Percentiles rank a stretch among this genome's conserved stretches.
These are phyloP conservation scores for Lentinula guzmanii DNA, from an alignment of 768 basidiomycete genomes.

Conservation along the genomic window DNA sequence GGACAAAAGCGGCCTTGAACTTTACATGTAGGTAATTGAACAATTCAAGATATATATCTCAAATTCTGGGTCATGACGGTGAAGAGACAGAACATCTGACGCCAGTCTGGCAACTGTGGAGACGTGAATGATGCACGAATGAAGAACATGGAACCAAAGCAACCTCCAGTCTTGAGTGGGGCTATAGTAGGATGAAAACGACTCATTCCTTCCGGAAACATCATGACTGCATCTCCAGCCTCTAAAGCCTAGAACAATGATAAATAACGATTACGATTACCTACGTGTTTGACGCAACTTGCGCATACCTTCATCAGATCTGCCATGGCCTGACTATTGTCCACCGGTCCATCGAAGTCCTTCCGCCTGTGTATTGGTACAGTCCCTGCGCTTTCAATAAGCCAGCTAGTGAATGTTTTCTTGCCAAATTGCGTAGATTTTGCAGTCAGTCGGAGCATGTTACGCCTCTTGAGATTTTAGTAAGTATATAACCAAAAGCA, in stretches of 20 bases:
- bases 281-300: neutral
- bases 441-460: slow-evolving; percentile 79
- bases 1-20: neutral
- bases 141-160: slow-evolving; percentile 8
- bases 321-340: slow-evolving; percentile 68
- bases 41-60: slow-evolving; percentile 70
- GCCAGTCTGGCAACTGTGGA: slow-evolving; percentile 69
- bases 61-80: slow-evolving; percentile 62
- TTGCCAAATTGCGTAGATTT: slow-evolving; percentile 85
- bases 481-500: neutral
- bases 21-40: slow-evolving; percentile 77
- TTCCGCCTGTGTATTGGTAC: slow-evolving; percentile 76
- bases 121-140: neutral
- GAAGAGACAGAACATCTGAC: slow-evolving; percentile 69
- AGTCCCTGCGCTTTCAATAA: slow-evolving; percentile 85
- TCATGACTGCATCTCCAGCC: slow-evolving; percentile 69
- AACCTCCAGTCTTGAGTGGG: slow-evolving; percentile 79
- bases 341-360: slow-evolving; percentile 53
- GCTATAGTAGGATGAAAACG: slow-evolving; percentile 84
- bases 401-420: slow-evolving; percentile 82
- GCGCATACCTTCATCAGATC: slow-evolving; percentile 56
- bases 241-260: slow-evolving; percentile 55
- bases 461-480: slow-evolving; percentile 47
- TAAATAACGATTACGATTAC: neutral
- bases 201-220: slow-evolving; percentile 86